These are phyloP conservation scores for Jatropha multifida DNA, from an alignment of 441 rosid species.

Conservation along the genomic window DNA sequence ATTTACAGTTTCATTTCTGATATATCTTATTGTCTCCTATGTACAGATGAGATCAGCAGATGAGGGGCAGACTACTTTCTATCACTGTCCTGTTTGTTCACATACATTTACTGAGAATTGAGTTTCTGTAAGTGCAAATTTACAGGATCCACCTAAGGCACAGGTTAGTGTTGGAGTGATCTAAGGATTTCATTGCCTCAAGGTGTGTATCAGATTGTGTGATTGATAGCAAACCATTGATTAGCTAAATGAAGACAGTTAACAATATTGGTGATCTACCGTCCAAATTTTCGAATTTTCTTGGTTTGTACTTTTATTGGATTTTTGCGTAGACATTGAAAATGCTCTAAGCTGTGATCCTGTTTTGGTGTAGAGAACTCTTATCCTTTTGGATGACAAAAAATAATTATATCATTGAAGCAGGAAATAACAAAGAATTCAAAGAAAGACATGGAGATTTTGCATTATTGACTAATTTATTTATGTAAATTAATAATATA, in stretches of 20 bases:
- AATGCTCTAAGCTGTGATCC: no score
- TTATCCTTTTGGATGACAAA: no score
- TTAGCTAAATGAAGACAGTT: neutral
- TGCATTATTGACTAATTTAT: no score
- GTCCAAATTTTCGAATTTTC: neutral
- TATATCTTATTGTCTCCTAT: neutral
- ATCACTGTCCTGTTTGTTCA: constrained; percentile 42
- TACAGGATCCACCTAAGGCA: neutral
- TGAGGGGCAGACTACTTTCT: constrained; percentile 61
- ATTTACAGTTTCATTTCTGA: neutral
- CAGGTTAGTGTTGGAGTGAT: neutral
- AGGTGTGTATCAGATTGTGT: neutral
- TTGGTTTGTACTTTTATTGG: neutral
- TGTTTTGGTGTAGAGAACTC: no score
- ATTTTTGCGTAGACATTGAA: no score
- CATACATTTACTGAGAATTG: constrained; percentile 43
- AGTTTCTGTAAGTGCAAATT: constrained; percentile 1
- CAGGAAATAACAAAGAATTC: no score
- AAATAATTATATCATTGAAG: no score
- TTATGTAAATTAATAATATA: no score
- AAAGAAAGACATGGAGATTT: no score
- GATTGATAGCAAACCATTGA: neutral
- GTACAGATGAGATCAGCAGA: constrained; percentile 69
- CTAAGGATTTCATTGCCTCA: no score
- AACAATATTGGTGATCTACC: neutral